Base-by-base conservation (phyloP, 495 filamentous ascomycete species). In the Penicillium goetzii region DNA sequence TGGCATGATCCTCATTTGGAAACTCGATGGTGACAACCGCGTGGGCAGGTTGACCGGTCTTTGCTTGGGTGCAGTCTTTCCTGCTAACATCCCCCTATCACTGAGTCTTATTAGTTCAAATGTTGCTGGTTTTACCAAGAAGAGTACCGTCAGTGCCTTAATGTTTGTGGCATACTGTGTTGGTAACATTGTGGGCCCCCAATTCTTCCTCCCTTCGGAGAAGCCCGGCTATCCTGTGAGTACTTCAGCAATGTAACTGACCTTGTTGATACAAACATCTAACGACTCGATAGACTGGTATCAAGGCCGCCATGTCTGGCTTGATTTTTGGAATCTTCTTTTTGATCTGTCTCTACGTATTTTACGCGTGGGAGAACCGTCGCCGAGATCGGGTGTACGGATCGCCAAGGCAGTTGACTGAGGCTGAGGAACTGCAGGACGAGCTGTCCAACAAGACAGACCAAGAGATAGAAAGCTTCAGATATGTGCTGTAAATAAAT, bases 91-190 rank as follows among this genome's bases (percentile, higher is more conserved):
- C 58, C 86, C 87, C 0, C 78, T 84, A 5, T 70, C 85, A 0
- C 71, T 89, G 5, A 81, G 80, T 41, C 66, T 88, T 23, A 84
- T 89, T 50, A 79, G 76, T 2, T 83, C 80, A 14, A 89, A 90
- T 58, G 80, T 89, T 0, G 85, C 85, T 4, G 86, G 87, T 6
- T 88, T 86, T 70, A 89, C 88, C 9, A 90, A 90, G 71, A 88
- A 88, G 58, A 80, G 74, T 12, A 75, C 76, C 0, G 76, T 81
- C 10, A 78, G 72, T 15, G 78, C 75, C 3, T 32, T 78, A 30
- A 65, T 78, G 64, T 78, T 80, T 36, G 66, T 74, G 17, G 73
- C 66, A 11, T 78, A 77, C 40, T 80, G 77, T 60, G 61, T 72
- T 23, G 77, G 77, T 0, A 80, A 78, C 52, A 78, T 78, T 32